Evolutionary conservation across 1,139 yeast genomes (phyloP).

Genomic region (Meyerozyma elateridarum): DNA sequence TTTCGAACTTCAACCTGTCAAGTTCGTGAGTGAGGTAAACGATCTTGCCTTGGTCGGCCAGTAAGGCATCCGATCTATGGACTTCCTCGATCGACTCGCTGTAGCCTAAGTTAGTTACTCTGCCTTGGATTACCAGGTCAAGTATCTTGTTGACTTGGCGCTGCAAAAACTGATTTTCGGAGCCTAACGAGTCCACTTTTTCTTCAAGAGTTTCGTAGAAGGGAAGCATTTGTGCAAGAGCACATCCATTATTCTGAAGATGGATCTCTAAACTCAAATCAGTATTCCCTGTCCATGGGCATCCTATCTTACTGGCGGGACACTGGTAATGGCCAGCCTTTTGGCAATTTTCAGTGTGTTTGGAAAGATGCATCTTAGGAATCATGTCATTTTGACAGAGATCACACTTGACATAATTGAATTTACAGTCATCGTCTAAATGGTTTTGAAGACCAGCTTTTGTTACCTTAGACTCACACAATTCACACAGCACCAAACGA

Average conservation of each 20-base stretch:
- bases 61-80: slow-evolving; percentile 22
- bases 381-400: slow-evolving; percentile 39
- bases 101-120: slow-evolving; percentile 48
- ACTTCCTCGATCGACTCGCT: slow-evolving; percentile 45
- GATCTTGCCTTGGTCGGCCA: slow-evolving; percentile 30
- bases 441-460: slow-evolving; percentile 30
- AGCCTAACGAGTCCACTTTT: slow-evolving; percentile 4
- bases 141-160: slow-evolving; percentile 43
- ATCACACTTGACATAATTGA: slow-evolving; percentile 37
- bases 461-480: slow-evolving; percentile 34
- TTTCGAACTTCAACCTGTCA: slow-evolving; percentile 38
- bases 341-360: slow-evolving; percentile 33
- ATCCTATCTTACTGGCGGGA: slow-evolving; percentile 40
- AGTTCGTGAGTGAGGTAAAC: slow-evolving; percentile 34
- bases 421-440: slow-evolving; percentile 34
- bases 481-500: slow-evolving; percentile 28
- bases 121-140: slow-evolving; percentile 48
- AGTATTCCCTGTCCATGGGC: slow-evolving; percentile 37
- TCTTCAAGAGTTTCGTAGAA: slow-evolving; percentile 17
- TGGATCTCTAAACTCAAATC: slow-evolving; percentile 39
- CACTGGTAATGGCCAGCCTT: slow-evolving; percentile 31
- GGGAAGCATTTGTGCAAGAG: slow-evolving; percentile 30
- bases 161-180: slow-evolving; percentile 28
- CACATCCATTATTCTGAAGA: slow-evolving; percentile 28
- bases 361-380: slow-evolving; percentile 26